Evolutionary conservation across 495 filamentous ascomycete species (phyloP).

Genomic region (Chaetomium cochliodes): DNA sequence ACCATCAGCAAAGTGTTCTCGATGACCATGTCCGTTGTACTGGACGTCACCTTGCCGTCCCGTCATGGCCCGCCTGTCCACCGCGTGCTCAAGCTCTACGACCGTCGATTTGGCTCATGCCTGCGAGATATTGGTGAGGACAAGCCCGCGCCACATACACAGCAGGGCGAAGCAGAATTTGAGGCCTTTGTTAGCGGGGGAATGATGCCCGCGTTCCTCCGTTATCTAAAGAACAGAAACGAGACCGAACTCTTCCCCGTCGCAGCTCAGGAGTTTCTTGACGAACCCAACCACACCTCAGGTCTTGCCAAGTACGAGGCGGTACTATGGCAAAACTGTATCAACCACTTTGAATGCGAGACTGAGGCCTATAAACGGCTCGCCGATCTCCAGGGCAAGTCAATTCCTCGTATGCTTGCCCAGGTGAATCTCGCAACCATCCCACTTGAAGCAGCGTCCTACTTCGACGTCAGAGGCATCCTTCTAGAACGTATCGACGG

Average conservation of each 20-base stretch:
- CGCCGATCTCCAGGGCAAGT: slow-evolving; percentile 10
- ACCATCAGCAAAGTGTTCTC: slow-evolving; percentile 17
- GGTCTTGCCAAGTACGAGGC: slow-evolving; percentile 21
- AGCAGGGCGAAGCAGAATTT: slow-evolving; percentile 14
- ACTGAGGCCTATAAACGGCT: slow-evolving; percentile 17
- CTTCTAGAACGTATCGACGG: slow-evolving; percentile 15
- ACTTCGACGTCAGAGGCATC: slow-evolving; percentile 18
- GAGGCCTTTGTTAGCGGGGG: slow-evolving; percentile 15
- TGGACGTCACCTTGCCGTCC: slow-evolving; percentile 16
- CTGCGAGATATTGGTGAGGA: neutral
- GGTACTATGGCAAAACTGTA: slow-evolving; percentile 10
- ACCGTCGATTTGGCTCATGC: slow-evolving; percentile 19
- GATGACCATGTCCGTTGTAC: slow-evolving; percentile 19
- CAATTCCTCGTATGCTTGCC: slow-evolving; percentile 4
- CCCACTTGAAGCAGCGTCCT: slow-evolving; percentile 7
- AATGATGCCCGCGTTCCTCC: slow-evolving; percentile 19
- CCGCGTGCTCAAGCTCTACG: slow-evolving; percentile 18
- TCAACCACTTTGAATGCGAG: slow-evolving; percentile 19
- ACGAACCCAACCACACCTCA: slow-evolving; percentile 10
- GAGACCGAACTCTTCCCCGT: slow-evolving; percentile 1
- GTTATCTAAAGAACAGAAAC: slow-evolving; percentile 1
- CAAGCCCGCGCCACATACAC: slow-evolving; percentile 5
- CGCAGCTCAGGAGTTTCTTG: slow-evolving; percentile 9
- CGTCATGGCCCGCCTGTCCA: slow-evolving; percentile 9
- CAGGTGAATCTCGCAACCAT: slow-evolving; percentile 12